These are phyloP conservation scores for Populus tomentosa DNA, from an alignment of 441 rosid genomes.

Conservation along the genomic window DNA sequence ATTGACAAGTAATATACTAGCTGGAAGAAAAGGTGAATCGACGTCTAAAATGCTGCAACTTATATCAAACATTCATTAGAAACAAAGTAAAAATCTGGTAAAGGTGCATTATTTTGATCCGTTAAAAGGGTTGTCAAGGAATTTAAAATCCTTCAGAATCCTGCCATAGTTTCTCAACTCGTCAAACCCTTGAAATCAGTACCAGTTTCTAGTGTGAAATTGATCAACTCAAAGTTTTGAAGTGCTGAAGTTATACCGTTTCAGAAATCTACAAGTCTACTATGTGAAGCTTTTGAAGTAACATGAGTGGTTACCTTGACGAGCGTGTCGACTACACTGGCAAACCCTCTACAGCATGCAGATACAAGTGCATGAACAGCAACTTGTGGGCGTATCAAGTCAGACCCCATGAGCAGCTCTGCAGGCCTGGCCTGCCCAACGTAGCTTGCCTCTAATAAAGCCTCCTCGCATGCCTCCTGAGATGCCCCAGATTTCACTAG, in stretches of 20 bases:
- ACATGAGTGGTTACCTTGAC: slow-evolving; percentile 43
- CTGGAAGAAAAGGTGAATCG: too few species aligned
- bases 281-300: background rate
- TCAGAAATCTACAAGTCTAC: background rate
- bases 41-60: too few species aligned
- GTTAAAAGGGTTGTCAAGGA: too few species aligned
- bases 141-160: too few species aligned
- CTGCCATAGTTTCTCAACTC: too few species aligned
- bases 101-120: too few species aligned
- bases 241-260: background rate
- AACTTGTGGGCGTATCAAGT: slow-evolving; percentile 77
- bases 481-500: slow-evolving; percentile 82
- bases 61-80: too few species aligned
- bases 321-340: slow-evolving; percentile 63
- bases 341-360: slow-evolving; percentile 81
- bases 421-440: slow-evolving; percentile 58
- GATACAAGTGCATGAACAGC: slow-evolving; percentile 83
- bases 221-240: background rate
- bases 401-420: slow-evolving; percentile 76
- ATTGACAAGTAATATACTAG: too few species aligned
- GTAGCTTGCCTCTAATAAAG: slow-evolving; percentile 73
- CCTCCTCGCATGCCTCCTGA: slow-evolving; percentile 95
- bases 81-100: too few species aligned
- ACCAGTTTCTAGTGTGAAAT: too few species aligned
- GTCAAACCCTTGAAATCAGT: too few species aligned